Evolutionary conservation across 805 yeast species (phyloP), one percentile per base, ranked within the genome.

Genomic region (Metschnikowia cerradonensis): DNA sequence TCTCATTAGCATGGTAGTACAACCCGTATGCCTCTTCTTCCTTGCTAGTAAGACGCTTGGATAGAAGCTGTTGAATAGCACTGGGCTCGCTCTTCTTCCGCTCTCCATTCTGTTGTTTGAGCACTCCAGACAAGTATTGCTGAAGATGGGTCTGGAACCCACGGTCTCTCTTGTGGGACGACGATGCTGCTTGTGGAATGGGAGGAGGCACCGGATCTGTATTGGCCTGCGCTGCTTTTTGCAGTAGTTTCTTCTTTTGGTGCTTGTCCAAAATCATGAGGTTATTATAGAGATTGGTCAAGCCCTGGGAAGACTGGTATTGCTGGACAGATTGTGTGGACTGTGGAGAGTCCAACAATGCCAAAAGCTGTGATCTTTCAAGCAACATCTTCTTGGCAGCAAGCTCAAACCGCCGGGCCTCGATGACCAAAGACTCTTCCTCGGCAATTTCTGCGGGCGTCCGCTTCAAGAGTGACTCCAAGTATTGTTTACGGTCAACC

Each of bases 371-470:
- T 2, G 89, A 84, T 57, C 99, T 78, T 65, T 94, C 99, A 44
- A 77, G 71, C 48, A 90, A 76, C 76, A 92, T 87, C 66, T 88
- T 87, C 71, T 90, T 91, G 0, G 97, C 96, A 2, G 96, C 88
- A 51, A 90, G 80, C 63, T 94, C 98, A 55, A 94, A 88, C 56
- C 92, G 84, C 45, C 96, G 80, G 2, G 97, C 95, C 65, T 94
- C 99, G 31, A 92, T 84, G 10, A 94, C 88, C 45, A 94, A 73
- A 0, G 96, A 90, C 66, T 94, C 98, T 64, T 94, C 99, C 70
- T 94, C 99, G 0, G 98, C 98, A 41, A 94, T 88, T 65, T 94
- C 99, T 0, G 97, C 96, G 0, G 99, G 97, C 2, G 92, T 83
- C 58, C 99, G 75, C 35, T 83, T 82, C 40, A 92, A 74, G 36